Conservation (phyloP, 495 filamentous ascomycete genomes). For the Penicillium crystallinum region DNA sequence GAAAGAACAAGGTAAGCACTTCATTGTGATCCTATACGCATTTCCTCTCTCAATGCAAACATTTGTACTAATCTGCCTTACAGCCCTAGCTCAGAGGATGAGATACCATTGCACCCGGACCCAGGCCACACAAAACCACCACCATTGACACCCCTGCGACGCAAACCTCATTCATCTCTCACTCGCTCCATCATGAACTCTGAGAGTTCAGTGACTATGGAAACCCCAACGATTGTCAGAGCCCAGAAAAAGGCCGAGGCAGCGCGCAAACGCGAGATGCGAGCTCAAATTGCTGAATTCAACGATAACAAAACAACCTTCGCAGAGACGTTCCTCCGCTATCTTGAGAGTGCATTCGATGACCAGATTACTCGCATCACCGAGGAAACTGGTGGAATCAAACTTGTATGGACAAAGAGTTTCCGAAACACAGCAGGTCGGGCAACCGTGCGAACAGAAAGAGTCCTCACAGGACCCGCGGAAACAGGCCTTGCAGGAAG, state of each 20-base stretch:
- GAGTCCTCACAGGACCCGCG: not conserved
- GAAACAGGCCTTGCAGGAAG: not conserved
- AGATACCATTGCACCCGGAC: slow-evolving; percentile 6
- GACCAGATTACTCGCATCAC: slow-evolving; percentile 58
- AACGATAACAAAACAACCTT: slow-evolving; percentile 58
- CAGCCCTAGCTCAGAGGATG: slow-evolving; percentile 14
- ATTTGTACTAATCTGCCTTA: slow-evolving; percentile 4
- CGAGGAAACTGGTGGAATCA: slow-evolving; percentile 66
- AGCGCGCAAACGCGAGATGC: slow-evolving; percentile 38
- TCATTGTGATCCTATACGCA: slow-evolving; percentile 17
- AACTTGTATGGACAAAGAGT: slow-evolving; percentile 76
- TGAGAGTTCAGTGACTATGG: slow-evolving; percentile 5
- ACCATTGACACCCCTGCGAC: slow-evolving; percentile 41
- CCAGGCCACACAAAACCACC: slow-evolving; percentile 23
- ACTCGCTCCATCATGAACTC: not conserved
- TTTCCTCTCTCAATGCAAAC: not conserved
- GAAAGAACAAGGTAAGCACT: slow-evolving; percentile 21
- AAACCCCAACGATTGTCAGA: slow-evolving; percentile 7
- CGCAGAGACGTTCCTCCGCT: slow-evolving; percentile 62
- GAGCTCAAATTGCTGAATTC: slow-evolving; percentile 57
- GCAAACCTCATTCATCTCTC: not conserved
- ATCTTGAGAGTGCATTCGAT: slow-evolving; percentile 65
- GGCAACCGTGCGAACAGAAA: slow-evolving; percentile 35
- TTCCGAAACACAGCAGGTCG: slow-evolving; percentile 83
- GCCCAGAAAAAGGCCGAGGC: slow-evolving; percentile 40